Evolutionary conservation across 768 basidiomycete genomes (phyloP).

Genomic region (Mycena vulgaris): DNA sequence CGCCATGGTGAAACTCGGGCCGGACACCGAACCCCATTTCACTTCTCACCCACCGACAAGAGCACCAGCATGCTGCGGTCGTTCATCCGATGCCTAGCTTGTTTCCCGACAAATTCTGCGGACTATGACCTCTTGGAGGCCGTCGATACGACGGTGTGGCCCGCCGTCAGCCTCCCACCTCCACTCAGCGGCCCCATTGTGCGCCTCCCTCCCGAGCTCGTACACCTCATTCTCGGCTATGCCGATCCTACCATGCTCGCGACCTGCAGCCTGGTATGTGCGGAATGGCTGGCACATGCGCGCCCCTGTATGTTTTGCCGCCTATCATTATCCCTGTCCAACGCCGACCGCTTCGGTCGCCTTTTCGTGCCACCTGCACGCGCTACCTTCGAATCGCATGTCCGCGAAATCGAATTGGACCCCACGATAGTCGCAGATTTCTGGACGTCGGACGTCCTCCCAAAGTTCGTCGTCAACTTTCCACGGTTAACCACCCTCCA

Average conservation of each 20-base stretch:
- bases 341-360: constrained; percentile 29
- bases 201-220: constrained; percentile 17
- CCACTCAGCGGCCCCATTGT: constrained; percentile 1
- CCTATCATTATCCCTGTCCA: constrained; percentile 22
- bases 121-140: constrained; percentile 13
- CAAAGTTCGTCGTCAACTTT: constrained; percentile 20
- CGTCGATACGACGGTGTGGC: not conserved
- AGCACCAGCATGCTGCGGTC: constrained; percentile 23
- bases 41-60: not conserved
- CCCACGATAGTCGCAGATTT: constrained; percentile 20
- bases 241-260: constrained; percentile 28
- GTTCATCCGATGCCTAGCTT: constrained; percentile 19
- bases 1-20: not conserved
- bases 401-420: constrained; percentile 32
- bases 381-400: constrained; percentile 13
- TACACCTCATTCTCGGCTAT: constrained; percentile 21
- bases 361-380: constrained; percentile 8
- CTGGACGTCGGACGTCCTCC: constrained; percentile 27
- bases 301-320: constrained; percentile 20
- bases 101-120: not conserved
- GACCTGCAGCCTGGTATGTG: constrained; percentile 28
- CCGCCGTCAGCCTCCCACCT: not conserved
- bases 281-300: constrained; percentile 11
- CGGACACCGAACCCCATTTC: not conserved
- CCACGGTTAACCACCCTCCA: constrained; percentile 16